Evolutionary conservation across 2,329 filamentous ascomycete species (phyloP).

Genomic region (Xylaria sp.): DNA sequence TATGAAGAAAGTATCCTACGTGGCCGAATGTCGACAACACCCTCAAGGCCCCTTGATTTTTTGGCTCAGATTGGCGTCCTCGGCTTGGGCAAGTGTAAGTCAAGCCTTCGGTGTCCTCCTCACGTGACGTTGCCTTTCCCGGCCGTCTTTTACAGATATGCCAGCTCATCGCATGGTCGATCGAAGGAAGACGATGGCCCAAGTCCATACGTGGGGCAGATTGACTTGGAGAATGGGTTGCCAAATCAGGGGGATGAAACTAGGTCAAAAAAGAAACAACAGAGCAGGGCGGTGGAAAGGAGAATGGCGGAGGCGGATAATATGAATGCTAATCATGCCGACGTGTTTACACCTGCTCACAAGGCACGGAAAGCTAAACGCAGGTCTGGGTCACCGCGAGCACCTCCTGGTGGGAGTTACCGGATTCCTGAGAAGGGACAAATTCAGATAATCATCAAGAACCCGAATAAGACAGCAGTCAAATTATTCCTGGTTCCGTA

Average conservation of each 20-base stretch:
- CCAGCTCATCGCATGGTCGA: conserved; percentile 70
- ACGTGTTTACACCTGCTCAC: conserved; percentile 45
- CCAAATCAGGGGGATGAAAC: conserved; percentile 62
- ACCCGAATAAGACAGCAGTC: conserved; percentile 97
- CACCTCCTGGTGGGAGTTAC: conserved; percentile 88
- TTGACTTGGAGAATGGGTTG: conserved; percentile 88
- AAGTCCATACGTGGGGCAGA: conserved; percentile 93
- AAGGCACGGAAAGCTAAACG: conserved; percentile 59
- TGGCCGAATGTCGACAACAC: conserved; percentile 95
- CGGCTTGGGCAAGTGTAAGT: conserved; percentile 87
- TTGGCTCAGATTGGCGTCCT: conserved; percentile 94
- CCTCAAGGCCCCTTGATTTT: conserved; percentile 92
- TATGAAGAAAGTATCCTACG: conserved; percentile 97
- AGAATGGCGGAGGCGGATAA: conserved; percentile 48
- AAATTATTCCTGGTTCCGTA: conserved; percentile 96
- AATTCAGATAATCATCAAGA: conserved; percentile 96
- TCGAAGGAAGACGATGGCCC: conserved; percentile 82
- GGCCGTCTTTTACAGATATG: conserved; percentile 96
- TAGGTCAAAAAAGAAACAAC: conserved; percentile 61
- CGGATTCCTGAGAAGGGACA: conserved; percentile 94
- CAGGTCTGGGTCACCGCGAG: conserved; percentile 68
- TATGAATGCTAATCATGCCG: conserved; percentile 38
- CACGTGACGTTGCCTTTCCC: conserved; percentile 93
- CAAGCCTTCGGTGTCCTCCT: conserved; percentile 84
- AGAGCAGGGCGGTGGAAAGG: conserved; percentile 57